Conservation (phyloP, 192 early-diverging fungal genomes). For the Entomortierella parvispora region DNA sequence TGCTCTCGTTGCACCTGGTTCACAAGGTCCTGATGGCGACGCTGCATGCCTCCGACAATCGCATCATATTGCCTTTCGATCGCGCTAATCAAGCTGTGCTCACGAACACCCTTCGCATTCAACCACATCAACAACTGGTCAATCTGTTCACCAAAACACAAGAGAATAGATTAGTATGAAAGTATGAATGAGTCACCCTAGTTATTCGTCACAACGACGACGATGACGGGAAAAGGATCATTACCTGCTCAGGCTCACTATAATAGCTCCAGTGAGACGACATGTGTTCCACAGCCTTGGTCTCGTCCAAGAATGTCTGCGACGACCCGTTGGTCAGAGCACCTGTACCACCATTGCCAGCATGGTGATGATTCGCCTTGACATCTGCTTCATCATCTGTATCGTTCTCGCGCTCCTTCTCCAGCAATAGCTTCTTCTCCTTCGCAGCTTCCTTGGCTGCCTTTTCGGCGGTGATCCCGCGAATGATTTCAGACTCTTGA, state of each 20-base stretch:
- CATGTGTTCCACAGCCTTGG: slow-evolving; percentile 30
- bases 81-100: slow-evolving; percentile 65
- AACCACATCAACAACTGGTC: slow-evolving; percentile 79
- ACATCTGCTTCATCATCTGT: slow-evolving; percentile 33
- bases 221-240: not conserved
- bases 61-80: slow-evolving; percentile 28
- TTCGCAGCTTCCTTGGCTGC: slow-evolving; percentile 29
- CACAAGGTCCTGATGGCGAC: slow-evolving; percentile 38
- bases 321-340: slow-evolving; percentile 14
- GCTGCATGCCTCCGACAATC: slow-evolving; percentile 46
- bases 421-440: slow-evolving; percentile 29
- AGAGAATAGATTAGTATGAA: slow-evolving; percentile 56
- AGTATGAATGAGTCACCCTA: not conserved
- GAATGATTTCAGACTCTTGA: slow-evolving; percentile 46
- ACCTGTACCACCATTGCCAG: not conserved
- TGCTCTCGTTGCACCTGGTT: slow-evolving; percentile 42
- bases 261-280: slow-evolving; percentile 49
- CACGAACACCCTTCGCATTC: slow-evolving; percentile 80
- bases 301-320: slow-evolving; percentile 23
- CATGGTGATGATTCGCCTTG: slow-evolving; percentile 13
- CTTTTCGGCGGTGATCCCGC: slow-evolving; percentile 33
- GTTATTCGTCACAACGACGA: not conserved
- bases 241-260: slow-evolving; percentile 56
- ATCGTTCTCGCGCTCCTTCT: slow-evolving; percentile 61
- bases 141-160: slow-evolving; percentile 68